phyloP scores from a whole-genome alignment of 495 filamentous ascomycete species.

The Penicillium angulare region DNA sequence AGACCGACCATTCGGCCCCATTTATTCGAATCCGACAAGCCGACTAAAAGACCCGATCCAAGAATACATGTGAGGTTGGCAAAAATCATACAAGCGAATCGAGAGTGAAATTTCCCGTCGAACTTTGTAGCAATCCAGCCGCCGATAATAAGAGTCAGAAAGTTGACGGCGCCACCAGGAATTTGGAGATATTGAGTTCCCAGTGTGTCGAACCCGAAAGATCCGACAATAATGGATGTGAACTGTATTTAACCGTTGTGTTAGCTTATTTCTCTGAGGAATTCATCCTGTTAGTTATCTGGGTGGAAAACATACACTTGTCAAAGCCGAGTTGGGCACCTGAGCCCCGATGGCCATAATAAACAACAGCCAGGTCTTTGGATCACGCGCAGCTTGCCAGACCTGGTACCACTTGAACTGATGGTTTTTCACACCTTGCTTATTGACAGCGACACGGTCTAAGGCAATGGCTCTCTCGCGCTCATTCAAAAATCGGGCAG shows the following conservation, averaged over 20 bases:
- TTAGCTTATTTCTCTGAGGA: not conserved
- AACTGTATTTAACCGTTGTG: slow-evolving; percentile 20
- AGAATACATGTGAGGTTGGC: slow-evolving; percentile 56
- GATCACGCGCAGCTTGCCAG: slow-evolving; percentile 45
- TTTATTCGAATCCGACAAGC: not conserved
- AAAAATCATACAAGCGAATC: slow-evolving; percentile 32
- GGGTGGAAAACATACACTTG: slow-evolving; percentile 30
- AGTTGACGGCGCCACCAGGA: slow-evolving; percentile 43
- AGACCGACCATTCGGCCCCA: not conserved
- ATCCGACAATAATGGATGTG: slow-evolving; percentile 46
- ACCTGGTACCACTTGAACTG: slow-evolving; percentile 50
- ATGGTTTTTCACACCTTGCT: slow-evolving; percentile 46
- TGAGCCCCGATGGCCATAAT: slow-evolving; percentile 35
- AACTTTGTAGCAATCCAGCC: slow-evolving; percentile 43
- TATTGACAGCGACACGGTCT: slow-evolving; percentile 41
- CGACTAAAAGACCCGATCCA: slow-evolving; percentile 35
- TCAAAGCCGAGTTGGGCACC: slow-evolving; percentile 39
- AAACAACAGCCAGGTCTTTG: slow-evolving; percentile 49
- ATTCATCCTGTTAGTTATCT: not conserved
- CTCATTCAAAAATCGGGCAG: slow-evolving; percentile 44
- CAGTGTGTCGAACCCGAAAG: slow-evolving; percentile 54
- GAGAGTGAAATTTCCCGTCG: slow-evolving; percentile 28
- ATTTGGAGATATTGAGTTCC: slow-evolving; percentile 57
- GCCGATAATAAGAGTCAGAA: slow-evolving; percentile 33
- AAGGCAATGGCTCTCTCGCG: slow-evolving; percentile 41